Base-by-base conservation (phyloP, 192 early-diverging fungal species). In the Podochytrium sp. region DNA sequence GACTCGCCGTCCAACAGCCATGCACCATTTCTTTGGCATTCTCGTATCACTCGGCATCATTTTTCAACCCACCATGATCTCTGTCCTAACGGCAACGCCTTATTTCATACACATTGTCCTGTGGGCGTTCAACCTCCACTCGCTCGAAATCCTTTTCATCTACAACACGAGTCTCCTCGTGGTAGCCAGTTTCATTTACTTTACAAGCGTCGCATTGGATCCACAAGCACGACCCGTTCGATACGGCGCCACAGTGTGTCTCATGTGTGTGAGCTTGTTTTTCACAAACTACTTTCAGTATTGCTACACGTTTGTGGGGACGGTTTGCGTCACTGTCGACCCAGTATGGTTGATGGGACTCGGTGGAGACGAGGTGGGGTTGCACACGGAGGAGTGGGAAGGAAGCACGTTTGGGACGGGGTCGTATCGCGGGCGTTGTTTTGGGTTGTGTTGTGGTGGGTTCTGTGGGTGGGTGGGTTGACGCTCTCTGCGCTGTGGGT, bases 231-330 rank as follows among this genome's bases (percentile, higher is more conserved):
- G 63, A 1, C 40, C 63, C 25, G 63, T 65, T 2, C 23, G 25
- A 5, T 55, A 55, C 25, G 43, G 20, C 42, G 14, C 42, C 23
- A 6, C 30, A 20, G 16, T 65, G 6, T 27, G 25, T 16, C 18
- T 7, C 2, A 7, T 43, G 20, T 47, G 40, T 7, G 47, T 65
- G 7, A 14, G 20, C 25, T 18, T 65, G 2, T 41, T 65, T 1
- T 65, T 65, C 43, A 65, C 41, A 23, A 65, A 65, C 42, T 65
- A 65, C 63, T 65, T 65, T 43, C 18, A 47, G 39, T 65, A 65
- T 29, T 65, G 63, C 29, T 29, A 65, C 41, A 43, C 14, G 16
- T 27, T 65, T 6, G 33, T 34, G 43, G 63, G 63, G 2, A 1
- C n/a, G 27, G 6, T 43, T 23, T 65, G 63, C 30, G 14, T 65